A percentile compares a stretch with the other conserved stretches of the same genome.
Evolutionary conservation across 2,329 filamentous ascomycete species (phyloP).

Genomic region (Colletotrichum navitas): DNA sequence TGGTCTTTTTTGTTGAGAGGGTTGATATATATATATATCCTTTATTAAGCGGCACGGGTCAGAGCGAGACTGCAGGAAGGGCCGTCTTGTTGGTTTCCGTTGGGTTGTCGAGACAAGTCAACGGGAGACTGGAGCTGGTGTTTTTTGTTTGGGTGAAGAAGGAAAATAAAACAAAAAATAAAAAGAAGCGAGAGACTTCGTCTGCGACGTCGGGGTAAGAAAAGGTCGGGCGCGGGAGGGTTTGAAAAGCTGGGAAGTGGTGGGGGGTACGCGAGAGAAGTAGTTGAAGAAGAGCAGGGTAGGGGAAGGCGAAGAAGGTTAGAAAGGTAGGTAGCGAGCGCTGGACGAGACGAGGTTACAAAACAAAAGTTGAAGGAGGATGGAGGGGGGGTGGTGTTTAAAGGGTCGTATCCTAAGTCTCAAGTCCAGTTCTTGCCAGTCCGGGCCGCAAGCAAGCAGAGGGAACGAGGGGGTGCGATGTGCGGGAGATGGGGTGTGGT

Average conservation of each 20-base stretch:
- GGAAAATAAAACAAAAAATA: too few relatives aligned
- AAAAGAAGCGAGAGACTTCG: slow-evolving; percentile 35
- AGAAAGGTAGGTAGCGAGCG: slow-evolving; percentile 24
- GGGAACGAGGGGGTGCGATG: slow-evolving; percentile 2
- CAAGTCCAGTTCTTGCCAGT: slow-evolving; percentile 12
- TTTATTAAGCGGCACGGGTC: slow-evolving; percentile 24
- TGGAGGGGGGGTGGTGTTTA: slow-evolving; percentile 38
- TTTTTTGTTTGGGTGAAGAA: slow-evolving; percentile 16
- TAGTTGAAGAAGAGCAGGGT: slow-evolving; percentile 31
- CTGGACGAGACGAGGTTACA: slow-evolving; percentile 35
- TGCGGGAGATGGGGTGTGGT: slow-evolving; percentile 21
- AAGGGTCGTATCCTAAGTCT: slow-evolving; percentile 28
- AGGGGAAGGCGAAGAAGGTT: slow-evolving; percentile 33
- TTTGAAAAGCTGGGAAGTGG: slow-evolving; percentile 24
- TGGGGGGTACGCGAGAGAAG: slow-evolving; percentile 23
- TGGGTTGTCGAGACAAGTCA: slow-evolving; percentile 26
- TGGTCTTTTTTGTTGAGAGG: background rate
- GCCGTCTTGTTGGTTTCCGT: slow-evolving; percentile 3
- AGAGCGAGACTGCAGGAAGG: background rate
- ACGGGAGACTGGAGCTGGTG: slow-evolving; percentile 7
- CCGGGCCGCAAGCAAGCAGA: background rate
- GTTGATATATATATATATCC: slow-evolving; percentile 20
- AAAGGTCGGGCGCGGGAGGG: slow-evolving; percentile 34
- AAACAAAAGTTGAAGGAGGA: slow-evolving; percentile 24
- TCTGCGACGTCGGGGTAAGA: slow-evolving; percentile 36